These are phyloP conservation scores for Fusarium hainanense DNA, from an alignment of 2,329 filamentous ascomycete species.

Conservation along the genomic window DNA sequence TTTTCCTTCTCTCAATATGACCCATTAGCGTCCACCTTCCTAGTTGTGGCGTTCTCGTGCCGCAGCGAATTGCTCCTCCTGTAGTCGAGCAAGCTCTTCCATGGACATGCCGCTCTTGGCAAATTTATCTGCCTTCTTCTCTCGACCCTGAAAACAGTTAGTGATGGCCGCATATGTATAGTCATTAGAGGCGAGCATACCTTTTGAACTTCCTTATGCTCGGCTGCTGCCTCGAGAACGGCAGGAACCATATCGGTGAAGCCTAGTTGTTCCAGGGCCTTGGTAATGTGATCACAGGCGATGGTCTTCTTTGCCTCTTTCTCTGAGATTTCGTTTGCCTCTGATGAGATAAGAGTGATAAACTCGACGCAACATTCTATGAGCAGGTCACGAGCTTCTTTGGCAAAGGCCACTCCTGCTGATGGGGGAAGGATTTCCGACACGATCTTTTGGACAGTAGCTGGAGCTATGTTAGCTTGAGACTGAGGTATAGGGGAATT, in stretches of 20 bases:
- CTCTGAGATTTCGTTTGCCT: constrained; percentile 98
- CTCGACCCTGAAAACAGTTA: constrained; percentile 74
- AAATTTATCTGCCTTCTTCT: constrained; percentile 98
- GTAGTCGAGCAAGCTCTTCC: constrained; percentile 87
- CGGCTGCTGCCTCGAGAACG: constrained; percentile 85
- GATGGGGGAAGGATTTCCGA: constrained; percentile 87
- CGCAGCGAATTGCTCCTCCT: constrained; percentile 90
- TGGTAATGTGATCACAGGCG: constrained; percentile 96
- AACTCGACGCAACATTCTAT: constrained; percentile 99
- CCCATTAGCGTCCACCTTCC: constrained; percentile 6
- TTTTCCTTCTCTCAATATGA: constrained; percentile 4
- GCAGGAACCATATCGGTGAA: constrained; percentile 93
- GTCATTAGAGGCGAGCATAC: constrained; percentile 61
- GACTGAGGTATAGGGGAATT: background rate
- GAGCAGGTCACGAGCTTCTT: constrained; percentile 92
- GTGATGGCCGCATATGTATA: constrained; percentile 50
- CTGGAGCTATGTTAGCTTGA: constrained; percentile 54
- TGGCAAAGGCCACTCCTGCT: constrained; percentile 84
- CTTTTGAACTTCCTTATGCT: constrained; percentile 94
- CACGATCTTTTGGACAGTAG: constrained; percentile 86
- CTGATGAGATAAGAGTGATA: constrained; percentile 97
- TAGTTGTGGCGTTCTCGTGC: constrained; percentile 61
- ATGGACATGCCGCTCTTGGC: constrained; percentile 92
- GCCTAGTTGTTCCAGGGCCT: constrained; percentile 90
- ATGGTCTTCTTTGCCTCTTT: constrained; percentile 99